These are phyloP conservation scores for Sordariomycetes sp. DNA, from an alignment of 2,329 filamentous ascomycete species.

Conservation along the genomic window DNA sequence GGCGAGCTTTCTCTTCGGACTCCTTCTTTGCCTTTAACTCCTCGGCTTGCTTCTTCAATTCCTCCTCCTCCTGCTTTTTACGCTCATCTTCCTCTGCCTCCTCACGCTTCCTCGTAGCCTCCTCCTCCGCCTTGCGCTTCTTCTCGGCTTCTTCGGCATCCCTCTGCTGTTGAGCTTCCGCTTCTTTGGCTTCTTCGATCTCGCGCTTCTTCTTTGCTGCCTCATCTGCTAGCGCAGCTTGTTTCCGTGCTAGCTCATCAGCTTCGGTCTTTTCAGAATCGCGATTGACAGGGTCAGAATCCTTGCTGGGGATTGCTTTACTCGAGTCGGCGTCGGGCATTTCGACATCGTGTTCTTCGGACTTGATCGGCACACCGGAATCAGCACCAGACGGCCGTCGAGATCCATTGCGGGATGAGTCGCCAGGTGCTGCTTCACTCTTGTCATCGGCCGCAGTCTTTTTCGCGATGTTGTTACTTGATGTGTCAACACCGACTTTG, in stretches of 20 bases:
- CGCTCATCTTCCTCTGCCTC: constrained; percentile 21
- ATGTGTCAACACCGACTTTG: constrained; percentile 20
- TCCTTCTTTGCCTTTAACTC: constrained; percentile 33
- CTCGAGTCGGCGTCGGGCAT: constrained; percentile 42
- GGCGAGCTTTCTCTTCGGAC: constrained; percentile 23
- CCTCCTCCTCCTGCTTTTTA: constrained; percentile 9
- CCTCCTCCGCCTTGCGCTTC: constrained; percentile 16
- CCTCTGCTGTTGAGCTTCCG: constrained; percentile 7
- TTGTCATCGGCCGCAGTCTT: constrained; percentile 32
- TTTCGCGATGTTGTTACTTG: background rate
- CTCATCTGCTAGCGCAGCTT: constrained; percentile 21
- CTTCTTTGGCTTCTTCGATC: constrained; percentile 12
- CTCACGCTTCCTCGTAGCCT: constrained; percentile 23
- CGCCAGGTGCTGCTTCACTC: constrained; percentile 24
- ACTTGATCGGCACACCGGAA: constrained; percentile 46
- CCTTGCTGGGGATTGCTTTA: too few relatives aligned
- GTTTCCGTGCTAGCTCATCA: too few relatives aligned
- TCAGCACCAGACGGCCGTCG: constrained; percentile 31
- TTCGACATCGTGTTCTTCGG: constrained; percentile 45
- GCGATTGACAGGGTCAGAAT: background rate
- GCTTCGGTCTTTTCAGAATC: too few relatives aligned
- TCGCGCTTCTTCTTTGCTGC: constrained; percentile 13
- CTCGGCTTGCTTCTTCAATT: constrained; percentile 22
- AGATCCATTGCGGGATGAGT: constrained; percentile 29
- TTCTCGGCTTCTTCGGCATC: constrained; percentile 6